Evolutionary conservation across 495 filamentous ascomycete species (phyloP).

Genomic region (Parachaetomium inaequale): DNA sequence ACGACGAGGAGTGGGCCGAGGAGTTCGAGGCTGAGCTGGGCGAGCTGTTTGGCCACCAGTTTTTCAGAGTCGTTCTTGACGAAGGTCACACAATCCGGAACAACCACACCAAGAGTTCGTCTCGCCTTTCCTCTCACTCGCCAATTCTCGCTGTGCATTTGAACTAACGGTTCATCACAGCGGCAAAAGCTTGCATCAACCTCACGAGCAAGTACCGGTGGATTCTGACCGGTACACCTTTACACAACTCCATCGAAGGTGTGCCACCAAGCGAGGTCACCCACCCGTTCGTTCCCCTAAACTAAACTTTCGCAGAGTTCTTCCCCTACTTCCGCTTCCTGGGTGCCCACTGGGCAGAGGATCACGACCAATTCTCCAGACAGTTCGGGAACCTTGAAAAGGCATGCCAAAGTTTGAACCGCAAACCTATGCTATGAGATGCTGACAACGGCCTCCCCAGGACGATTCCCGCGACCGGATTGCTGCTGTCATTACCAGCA

Average conservation of each 20-base stretch:
- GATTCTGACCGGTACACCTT: neutral
- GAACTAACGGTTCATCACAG: too few species aligned
- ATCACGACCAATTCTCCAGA: neutral
- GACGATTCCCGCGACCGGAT: neutral
- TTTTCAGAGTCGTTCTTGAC: conserved; percentile 8
- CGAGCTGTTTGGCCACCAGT: neutral
- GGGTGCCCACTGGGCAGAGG: conserved; percentile 1
- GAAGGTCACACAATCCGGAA: conserved; percentile 6
- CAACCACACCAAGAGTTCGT: neutral
- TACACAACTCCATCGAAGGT: neutral
- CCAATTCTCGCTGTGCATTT: neutral
- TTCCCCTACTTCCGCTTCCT: conserved; percentile 7
- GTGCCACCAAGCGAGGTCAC: too few species aligned
- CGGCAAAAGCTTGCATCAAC: neutral
- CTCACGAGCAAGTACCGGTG: conserved; percentile 12
- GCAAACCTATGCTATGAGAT: neutral
- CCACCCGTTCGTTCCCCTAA: too few species aligned
- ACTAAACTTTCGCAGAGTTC: neutral
- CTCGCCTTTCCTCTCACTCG: neutral
- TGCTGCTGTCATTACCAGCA: neutral
- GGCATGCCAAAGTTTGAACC: neutral
- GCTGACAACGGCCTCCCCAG: neutral
- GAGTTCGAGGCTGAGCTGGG: neutral
- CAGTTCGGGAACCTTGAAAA: conserved; percentile 5
- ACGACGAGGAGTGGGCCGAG: neutral